Conservation (phyloP, 2,329 filamentous ascomycete species). For the Diplodia seriata region DNA sequence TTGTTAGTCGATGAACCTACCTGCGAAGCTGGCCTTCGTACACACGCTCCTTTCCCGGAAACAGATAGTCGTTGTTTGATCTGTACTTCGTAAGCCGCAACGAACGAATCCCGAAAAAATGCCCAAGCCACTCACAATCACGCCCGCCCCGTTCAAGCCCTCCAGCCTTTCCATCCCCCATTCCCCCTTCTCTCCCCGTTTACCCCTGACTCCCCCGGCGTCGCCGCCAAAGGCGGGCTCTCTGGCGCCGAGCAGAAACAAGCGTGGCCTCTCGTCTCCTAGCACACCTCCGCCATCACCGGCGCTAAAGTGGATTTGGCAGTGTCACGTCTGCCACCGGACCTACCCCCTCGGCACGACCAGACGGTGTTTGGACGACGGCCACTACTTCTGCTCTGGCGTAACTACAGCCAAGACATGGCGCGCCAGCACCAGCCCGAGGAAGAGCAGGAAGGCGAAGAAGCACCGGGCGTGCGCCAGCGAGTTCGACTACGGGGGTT, state of each 20-base stretch:
- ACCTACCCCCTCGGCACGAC: conserved; percentile 59
- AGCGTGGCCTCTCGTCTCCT: conserved; percentile 33
- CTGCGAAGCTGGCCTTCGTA: conserved; percentile 33
- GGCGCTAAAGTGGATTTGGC: conserved; percentile 59
- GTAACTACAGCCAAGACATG: conserved; percentile 48
- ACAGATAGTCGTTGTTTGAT: neutral
- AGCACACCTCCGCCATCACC: conserved; percentile 38
- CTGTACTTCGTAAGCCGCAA: neutral
- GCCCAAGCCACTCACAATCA: conserved; percentile 40
- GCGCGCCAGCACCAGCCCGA: conserved; percentile 35
- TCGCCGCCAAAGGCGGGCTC: neutral
- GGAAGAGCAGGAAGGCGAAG: conserved; percentile 41
- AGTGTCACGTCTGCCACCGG: conserved; percentile 59
- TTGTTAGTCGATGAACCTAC: conserved; percentile 5
- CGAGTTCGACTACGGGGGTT: conserved; percentile 62
- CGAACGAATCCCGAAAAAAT: neutral
- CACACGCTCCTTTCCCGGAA: conserved; percentile 10
- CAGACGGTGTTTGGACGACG: conserved; percentile 61
- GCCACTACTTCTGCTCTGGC: conserved; percentile 62
- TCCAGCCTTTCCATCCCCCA: conserved; percentile 54
- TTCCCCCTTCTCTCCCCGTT: conserved; percentile 52
- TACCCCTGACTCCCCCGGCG: conserved; percentile 35
- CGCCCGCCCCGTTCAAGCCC: conserved; percentile 51
- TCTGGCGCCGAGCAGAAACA: neutral
- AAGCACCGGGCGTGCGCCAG: conserved; percentile 51